Evolutionary conservation across 371 early-diverging fungal genomes (phyloP).

Genomic region (Actinomortierella wolfii): DNA sequence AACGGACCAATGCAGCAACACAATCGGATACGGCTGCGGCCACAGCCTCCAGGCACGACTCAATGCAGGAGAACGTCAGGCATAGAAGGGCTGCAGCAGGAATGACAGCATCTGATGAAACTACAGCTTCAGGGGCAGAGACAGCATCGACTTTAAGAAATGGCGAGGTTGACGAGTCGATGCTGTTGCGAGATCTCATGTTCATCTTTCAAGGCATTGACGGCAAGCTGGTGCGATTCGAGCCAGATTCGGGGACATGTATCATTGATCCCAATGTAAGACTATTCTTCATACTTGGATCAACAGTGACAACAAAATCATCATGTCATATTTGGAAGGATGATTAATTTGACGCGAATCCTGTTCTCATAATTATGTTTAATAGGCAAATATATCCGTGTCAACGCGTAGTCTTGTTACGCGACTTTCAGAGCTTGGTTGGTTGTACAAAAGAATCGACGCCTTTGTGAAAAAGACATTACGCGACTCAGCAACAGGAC

Average conservation of each 20-base stretch:
- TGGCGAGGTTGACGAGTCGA: conserved; percentile 65
- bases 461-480: conserved; percentile 50
- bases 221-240: conserved; percentile 80
- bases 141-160: conserved; percentile 4
- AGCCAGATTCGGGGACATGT: conserved; percentile 52
- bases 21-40: conserved; percentile 12
- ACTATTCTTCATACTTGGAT: background rate
- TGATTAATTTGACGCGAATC: background rate
- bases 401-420: conserved; percentile 63
- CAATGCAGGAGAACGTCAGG: too few relatives aligned
- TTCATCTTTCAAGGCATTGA: conserved; percentile 95
- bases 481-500: conserved; percentile 55
- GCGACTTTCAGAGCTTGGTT: conserved; percentile 72
- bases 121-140: background rate
- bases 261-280: conserved; percentile 56
- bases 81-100: too few relatives aligned
- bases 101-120: too few relatives aligned
- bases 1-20: conserved; percentile 6
- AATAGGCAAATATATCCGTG: conserved; percentile 54
- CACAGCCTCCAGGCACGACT: too few relatives aligned
- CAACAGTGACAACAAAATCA: background rate
- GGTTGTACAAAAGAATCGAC: conserved; percentile 67
- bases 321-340: conserved; percentile 1
- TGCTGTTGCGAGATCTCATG: conserved; percentile 82
- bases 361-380: background rate